Conservation (phyloP, 305 asterid genomes). For the Coffea humblotiana region DNA sequence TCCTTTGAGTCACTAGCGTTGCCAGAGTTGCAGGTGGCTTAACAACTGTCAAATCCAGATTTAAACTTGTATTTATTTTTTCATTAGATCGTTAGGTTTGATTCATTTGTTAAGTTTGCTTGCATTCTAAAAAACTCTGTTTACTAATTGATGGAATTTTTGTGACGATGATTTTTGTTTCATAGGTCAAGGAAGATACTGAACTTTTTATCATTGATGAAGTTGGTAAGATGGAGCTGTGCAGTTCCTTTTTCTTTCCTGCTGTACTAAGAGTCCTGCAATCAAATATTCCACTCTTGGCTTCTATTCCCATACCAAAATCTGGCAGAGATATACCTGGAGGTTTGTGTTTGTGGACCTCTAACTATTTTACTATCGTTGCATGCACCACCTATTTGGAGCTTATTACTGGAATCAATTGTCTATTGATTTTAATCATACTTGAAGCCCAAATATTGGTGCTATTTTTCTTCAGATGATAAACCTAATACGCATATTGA, state of each 20-base stretch:
- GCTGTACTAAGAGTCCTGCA: constrained; percentile 73
- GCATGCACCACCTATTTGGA: too few species aligned
- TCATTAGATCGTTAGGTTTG: neutral
- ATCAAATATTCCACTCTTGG: constrained; percentile 81
- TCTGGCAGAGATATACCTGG: constrained; percentile 80
- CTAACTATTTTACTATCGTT: too few species aligned
- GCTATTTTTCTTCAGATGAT: neutral
- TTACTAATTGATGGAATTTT: neutral
- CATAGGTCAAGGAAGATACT: constrained; percentile 72
- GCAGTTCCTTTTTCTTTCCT: constrained; percentile 80
- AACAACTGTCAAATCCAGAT: neutral
- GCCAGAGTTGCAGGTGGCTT: constrained; percentile 84
- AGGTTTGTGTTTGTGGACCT: constrained; percentile 36
- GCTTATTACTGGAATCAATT: too few species aligned
- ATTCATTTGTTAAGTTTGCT: neutral
- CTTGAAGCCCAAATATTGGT: neutral
- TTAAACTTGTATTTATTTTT: neutral
- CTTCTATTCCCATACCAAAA: constrained; percentile 70
- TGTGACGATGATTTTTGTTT: neutral
- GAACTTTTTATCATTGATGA: constrained; percentile 80
- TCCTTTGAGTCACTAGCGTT: constrained; percentile 80
- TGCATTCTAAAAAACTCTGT: neutral
- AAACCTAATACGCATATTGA: neutral
- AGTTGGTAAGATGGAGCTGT: constrained; percentile 91
- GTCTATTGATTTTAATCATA: neutral